phyloP scores from a whole-genome alignment of 257 asterid genomes.

The Petrea volubilis region DNA sequence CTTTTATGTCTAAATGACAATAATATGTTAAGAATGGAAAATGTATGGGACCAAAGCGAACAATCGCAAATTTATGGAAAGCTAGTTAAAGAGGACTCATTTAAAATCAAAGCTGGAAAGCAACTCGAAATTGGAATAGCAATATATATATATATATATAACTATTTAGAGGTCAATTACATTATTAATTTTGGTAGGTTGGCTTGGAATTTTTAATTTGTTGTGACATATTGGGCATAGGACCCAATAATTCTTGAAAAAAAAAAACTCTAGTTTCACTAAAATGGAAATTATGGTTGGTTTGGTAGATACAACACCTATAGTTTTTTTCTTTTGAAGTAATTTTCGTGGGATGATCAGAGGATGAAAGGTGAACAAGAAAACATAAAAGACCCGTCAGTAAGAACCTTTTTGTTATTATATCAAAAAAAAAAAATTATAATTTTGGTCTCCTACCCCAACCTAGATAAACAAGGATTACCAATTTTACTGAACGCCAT shows the following conservation, averaged over 20 bases:
- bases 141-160: neutral
- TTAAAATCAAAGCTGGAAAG: constrained; percentile 3
- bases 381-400: neutral
- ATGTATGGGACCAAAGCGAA: neutral
- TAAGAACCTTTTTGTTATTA: neutral
- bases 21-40: neutral
- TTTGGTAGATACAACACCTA: constrained; percentile 5
- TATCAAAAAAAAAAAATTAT: too few relatives aligned
- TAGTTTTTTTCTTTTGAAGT: too few relatives aligned
- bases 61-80: neutral
- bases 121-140: neutral
- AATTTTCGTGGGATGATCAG: neutral
- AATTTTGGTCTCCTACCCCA: neutral
- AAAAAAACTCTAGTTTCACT: neutral
- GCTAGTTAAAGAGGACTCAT: neutral
- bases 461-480: too few relatives aligned
- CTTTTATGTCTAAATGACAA: neutral
- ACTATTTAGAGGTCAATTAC: neutral
- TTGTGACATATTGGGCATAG: neutral
- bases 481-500: too few relatives aligned
- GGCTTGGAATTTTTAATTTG: neutral
- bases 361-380: neutral
- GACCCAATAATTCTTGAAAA: neutral
- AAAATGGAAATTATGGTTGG: neutral
- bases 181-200: neutral